Percentiles rank a stretch among this genome's conserved stretches.
phyloP scores from a whole-genome alignment of 306 rosid species.

The Malus orientalis region DNA sequence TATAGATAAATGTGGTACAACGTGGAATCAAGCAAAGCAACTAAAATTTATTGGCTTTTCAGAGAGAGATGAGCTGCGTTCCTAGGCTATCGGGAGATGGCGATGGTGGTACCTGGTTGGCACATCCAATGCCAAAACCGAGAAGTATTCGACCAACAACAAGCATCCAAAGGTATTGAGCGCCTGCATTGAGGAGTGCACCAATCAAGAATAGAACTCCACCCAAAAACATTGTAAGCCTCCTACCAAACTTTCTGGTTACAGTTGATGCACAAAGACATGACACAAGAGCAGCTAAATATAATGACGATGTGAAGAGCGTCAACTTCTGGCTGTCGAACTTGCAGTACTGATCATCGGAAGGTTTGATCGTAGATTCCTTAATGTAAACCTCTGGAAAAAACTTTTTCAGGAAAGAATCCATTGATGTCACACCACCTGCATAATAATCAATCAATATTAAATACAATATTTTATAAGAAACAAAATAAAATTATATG shows the following conservation, averaged over 20 bases:
- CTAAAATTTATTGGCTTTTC: too few species aligned
- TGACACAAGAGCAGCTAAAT: constrained; percentile 59
- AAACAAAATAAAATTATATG: not conserved
- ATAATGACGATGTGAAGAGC: constrained; percentile 69
- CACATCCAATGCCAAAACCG: constrained; percentile 79
- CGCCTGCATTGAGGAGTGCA: constrained; percentile 56
- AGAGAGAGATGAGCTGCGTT: too few species aligned
- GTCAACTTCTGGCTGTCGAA: constrained; percentile 56
- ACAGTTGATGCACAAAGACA: constrained; percentile 39
- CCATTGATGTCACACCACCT: constrained; percentile 92
- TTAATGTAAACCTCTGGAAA: constrained; percentile 52
- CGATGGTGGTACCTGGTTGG: constrained; percentile 49
- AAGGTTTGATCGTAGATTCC: constrained; percentile 19
- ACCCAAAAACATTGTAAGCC: constrained; percentile 44
- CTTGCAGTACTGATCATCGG: constrained; percentile 59
- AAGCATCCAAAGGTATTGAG: constrained; percentile 48
- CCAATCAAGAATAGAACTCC: constrained; percentile 52
- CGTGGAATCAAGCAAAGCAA: too few species aligned
- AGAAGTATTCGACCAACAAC: constrained; percentile 59
- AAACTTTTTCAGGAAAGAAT: constrained; percentile 41
- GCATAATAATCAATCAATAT: not conserved
- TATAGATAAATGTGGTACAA: too few species aligned
- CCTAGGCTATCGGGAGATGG: too few species aligned
- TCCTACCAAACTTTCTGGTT: constrained; percentile 48
- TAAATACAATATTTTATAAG: not conserved